Base-by-base conservation (phyloP, 2,329 filamentous ascomycete species). In the Juglanconis oblonga region DNA sequence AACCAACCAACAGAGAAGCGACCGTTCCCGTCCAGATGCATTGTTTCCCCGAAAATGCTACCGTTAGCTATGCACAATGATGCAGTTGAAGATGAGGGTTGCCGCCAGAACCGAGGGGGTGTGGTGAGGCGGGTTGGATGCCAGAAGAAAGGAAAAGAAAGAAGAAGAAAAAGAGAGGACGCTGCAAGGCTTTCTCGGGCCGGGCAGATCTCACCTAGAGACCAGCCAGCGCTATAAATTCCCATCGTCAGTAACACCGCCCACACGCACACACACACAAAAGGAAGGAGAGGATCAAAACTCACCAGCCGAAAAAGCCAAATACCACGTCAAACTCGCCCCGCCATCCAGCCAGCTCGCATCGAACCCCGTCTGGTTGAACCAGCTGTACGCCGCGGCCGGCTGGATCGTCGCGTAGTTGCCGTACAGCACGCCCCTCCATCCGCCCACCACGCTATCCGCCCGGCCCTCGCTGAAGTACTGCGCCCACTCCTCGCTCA, bases 381-480 rank as follows among this genome's bases (percentile, higher is more conserved):
- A 97, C 73, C 94, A 97, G 0, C 81, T 71, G 79, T 85, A 97
- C 29, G 90, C 86, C 6, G 82, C 76, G 55, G 73, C 74, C 0
- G 94, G 86, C 70, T 97, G 85, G 45, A 92, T 79, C 7, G 93
- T 86, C 0, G 91, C 92, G 48, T 91, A 81, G 72, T 96, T 97
- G 29, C 87, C 91, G 68, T 88, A 91, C 40, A 98, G 73, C 17
- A 98, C 85, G 1, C 94, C 91, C 71, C 85, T 89, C 95, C 95
- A 98, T 0, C 91, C 91, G 48, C 89, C 90, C 7, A 78, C 74
- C 5, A 92, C 85, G 0, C 77, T 72, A 57, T 90, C 84, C 1
- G 85, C 85, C 9, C 89, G 82, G 0, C 86, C 86, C 29, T 85
- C 77, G 55, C 82, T 81, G 73, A 98, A 98, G 69, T 89, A 91